Percentiles rank a stretch among this genome's conserved stretches.
These are phyloP conservation scores for Physcia stellaris DNA, from an alignment of 495 filamentous ascomycete genomes.

Conservation along the genomic window DNA sequence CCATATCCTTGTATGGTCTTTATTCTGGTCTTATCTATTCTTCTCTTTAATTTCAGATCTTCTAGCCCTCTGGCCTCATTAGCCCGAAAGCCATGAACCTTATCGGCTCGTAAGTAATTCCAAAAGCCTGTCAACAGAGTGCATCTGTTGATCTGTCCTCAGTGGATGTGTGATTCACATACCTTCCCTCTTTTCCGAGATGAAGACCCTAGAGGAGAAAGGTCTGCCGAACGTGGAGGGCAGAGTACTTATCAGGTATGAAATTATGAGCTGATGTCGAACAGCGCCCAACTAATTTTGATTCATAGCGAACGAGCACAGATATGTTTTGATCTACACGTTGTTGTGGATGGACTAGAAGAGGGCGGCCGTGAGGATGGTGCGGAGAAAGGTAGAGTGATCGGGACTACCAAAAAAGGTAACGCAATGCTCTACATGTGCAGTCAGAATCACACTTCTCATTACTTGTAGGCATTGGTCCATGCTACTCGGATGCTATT, in stretches of 20 bases:
- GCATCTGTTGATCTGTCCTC: no score
- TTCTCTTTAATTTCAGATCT: no score
- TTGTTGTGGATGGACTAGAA: constrained; percentile 67
- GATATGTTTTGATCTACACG: constrained; percentile 74
- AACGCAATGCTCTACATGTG: no score
- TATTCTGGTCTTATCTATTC: no score
- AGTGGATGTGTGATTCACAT: constrained; percentile 77
- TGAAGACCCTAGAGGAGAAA: constrained; percentile 54
- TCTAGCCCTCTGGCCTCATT: constrained; percentile 51
- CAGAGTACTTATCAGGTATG: constrained; percentile 68
- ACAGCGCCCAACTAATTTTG: no score
- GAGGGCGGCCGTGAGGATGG: constrained; percentile 53
- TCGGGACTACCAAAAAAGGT: constrained; percentile 45
- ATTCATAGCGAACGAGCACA: constrained; percentile 74
- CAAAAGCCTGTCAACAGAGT: no score
- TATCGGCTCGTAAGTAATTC: no score
- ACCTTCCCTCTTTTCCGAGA: constrained; percentile 77
- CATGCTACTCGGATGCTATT: constrained; percentile 70
- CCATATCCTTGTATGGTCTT: no score
- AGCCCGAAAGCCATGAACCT: constrained; percentile 68
- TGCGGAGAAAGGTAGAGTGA: constrained; percentile 14
- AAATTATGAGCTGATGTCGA: no score
- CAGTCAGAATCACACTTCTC: no score
- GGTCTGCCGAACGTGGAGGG: constrained; percentile 52
- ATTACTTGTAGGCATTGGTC: no score